phyloP scores from a whole-genome alignment of 2,329 filamentous ascomycete genomes.

The Fusarium secorum region DNA sequence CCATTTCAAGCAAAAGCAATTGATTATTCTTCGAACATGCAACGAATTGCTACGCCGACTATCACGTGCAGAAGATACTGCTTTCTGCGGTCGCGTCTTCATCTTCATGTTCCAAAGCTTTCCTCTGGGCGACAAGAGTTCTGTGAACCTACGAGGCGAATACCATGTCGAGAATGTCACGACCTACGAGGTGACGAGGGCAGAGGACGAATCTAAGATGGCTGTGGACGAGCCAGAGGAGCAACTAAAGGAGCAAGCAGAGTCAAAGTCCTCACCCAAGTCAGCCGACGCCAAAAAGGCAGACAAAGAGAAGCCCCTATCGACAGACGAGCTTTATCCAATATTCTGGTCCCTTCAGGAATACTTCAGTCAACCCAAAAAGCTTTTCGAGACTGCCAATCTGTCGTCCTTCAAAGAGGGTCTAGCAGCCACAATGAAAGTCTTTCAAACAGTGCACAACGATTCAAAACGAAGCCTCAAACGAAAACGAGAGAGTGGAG shows the following conservation, averaged over 20 bases:
- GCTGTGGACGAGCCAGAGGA: conserved; percentile 67
- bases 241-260: conserved; percentile 45
- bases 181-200: conserved; percentile 67
- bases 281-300: conserved; percentile 54
- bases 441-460: conserved; percentile 64
- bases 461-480: conserved; percentile 73
- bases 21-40: conserved; percentile 91
- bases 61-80: conserved; percentile 95
- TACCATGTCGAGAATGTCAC: conserved; percentile 97
- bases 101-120: conserved; percentile 99
- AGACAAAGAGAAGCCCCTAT: conserved; percentile 62
- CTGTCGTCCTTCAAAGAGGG: conserved; percentile 84
- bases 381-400: conserved; percentile 74
- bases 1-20: conserved; percentile 82
- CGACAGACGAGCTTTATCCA: conserved; percentile 78
- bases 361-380: conserved; percentile 88
- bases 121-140: conserved; percentile 94
- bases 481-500: conserved; percentile 68
- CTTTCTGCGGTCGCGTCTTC: conserved; percentile 96
- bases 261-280: conserved; percentile 48
- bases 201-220: conserved; percentile 57
- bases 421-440: conserved; percentile 70
- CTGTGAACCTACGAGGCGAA: conserved; percentile 93
- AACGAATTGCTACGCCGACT: conserved; percentile 93
- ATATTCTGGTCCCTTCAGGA: conserved; percentile 94